A percentile compares a stretch with the other conserved stretches of the same genome.
These are phyloP conservation scores for Calonectria hongkongensis DNA, from an alignment of 2,329 filamentous ascomycete species.

Conservation along the genomic window DNA sequence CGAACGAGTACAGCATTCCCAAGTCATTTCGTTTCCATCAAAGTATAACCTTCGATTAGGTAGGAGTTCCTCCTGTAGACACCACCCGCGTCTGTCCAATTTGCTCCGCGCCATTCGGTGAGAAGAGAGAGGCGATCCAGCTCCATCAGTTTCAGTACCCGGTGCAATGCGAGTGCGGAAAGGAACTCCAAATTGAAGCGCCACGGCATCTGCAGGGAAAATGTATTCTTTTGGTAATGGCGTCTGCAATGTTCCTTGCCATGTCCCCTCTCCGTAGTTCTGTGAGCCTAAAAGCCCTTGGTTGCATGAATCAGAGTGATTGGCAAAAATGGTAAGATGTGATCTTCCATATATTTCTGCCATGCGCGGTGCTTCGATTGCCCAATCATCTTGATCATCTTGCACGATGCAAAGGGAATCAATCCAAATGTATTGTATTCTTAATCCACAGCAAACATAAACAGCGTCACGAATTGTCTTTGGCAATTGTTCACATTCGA, in stretches of 20 bases:
- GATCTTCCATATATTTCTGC: constrained; percentile 20
- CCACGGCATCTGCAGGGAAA: background rate
- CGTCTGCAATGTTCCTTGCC: background rate
- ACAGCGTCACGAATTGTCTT: constrained; percentile 15
- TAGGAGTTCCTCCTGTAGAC: constrained; percentile 21
- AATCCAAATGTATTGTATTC: constrained; percentile 17
- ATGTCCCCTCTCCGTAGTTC: constrained; percentile 2
- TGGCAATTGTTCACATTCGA: background rate
- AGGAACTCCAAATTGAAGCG: background rate
- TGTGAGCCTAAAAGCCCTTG: constrained; percentile 19
- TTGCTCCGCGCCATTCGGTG: constrained; percentile 21
- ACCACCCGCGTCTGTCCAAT: constrained; percentile 25
- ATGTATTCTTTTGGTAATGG: background rate
- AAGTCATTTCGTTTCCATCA: constrained; percentile 30
- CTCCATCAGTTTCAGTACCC: constrained; percentile 6
- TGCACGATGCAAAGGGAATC: constrained; percentile 31
- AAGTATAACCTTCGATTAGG: constrained; percentile 28
- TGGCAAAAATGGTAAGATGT: constrained; percentile 22
- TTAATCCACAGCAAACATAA: constrained; percentile 4
- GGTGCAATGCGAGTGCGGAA: constrained; percentile 13
- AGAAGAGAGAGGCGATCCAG: background rate
- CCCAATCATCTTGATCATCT: constrained; percentile 15
- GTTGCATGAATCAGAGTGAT: constrained; percentile 2
- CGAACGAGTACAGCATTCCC: constrained; percentile 21
- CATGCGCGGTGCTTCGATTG: constrained; percentile 17